A percentile compares a stretch with the other conserved stretches of the same genome.
Evolutionary conservation across 148 eudicot species (phyloP).

Genomic region (Vaccinium macrocarpon): DNA sequence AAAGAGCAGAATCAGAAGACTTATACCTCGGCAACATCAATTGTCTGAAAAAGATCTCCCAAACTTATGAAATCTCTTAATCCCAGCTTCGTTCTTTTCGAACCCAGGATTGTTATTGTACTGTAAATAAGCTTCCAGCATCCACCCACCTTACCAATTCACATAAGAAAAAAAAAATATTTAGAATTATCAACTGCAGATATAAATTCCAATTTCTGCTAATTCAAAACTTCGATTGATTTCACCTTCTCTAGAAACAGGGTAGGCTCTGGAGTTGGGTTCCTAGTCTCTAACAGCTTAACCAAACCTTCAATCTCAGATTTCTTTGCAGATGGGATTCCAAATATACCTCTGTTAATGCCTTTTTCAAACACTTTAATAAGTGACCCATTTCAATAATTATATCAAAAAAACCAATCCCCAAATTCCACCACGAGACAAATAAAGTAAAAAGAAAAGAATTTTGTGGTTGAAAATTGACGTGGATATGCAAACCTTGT

Average conservation of each 20-base stretch:
- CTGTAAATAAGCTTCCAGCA: constrained; percentile 84
- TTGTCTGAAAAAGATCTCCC: constrained; percentile 68
- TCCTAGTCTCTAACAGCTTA: constrained; percentile 58
- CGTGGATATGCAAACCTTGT: constrained; percentile 40
- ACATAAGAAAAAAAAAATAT: not conserved
- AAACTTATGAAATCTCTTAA: constrained; percentile 79
- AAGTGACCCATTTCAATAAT: not conserved
- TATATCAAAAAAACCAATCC: not conserved
- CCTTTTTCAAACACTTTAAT: constrained; percentile 36
- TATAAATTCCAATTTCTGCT: not conserved
- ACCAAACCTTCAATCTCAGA: constrained; percentile 63
- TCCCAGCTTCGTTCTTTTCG: constrained; percentile 90
- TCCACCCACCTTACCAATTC: constrained; percentile 63
- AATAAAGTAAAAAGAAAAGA: not conserved
- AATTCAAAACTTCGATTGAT: constrained; percentile 1
- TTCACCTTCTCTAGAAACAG: constrained; percentile 61
- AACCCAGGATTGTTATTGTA: constrained; percentile 80
- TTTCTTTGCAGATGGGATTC: constrained; percentile 63
- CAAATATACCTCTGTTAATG: constrained; percentile 87
- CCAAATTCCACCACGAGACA: not conserved
- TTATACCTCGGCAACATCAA: constrained; percentile 70
- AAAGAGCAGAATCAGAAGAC: not conserved
- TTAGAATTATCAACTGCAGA: not conserved
- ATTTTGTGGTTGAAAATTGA: not conserved
- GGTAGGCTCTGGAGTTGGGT: constrained; percentile 70